Percentiles rank a stretch among this genome's conserved stretches.
These are phyloP conservation scores for Kwoniella sp. DNA, from an alignment of 768 basidiomycete species.

Conservation along the genomic window DNA sequence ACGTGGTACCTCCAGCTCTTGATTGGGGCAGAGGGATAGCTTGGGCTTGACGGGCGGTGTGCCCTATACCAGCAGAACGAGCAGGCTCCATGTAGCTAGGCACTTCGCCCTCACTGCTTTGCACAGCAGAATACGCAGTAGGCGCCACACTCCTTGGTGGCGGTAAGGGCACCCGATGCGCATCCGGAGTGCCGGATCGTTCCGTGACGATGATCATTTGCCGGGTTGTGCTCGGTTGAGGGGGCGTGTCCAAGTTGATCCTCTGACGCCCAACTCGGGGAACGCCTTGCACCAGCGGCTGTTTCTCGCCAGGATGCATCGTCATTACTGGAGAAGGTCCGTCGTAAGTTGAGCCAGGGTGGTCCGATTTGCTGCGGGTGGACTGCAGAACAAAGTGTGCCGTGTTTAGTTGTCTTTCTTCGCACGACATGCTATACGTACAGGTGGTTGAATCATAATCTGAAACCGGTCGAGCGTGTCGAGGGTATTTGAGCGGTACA, in stretches of 20 bases:
- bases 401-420: not conserved
- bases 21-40: not conserved
- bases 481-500: not conserved
- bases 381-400: constrained; percentile 1
- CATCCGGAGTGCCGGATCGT: constrained; percentile 2
- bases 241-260: constrained; percentile 10
- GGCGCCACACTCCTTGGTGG: constrained; percentile 8
- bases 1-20: not conserved
- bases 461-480: constrained; percentile 2
- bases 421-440: constrained; percentile 18
- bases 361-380: constrained; percentile 9
- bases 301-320: no score
- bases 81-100: no score
- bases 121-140: constrained; percentile 4
- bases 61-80: not conserved
- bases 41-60: not conserved
- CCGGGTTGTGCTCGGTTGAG: constrained; percentile 13
- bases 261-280: not conserved
- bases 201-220: constrained; percentile 24
- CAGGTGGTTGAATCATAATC: constrained; percentile 46
- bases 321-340: not conserved
- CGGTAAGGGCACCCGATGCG: constrained; percentile 16
- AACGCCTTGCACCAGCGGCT: no score
- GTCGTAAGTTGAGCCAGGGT: constrained; percentile 11
- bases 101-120: no score